Evolutionary conservation across 495 filamentous ascomycete species (phyloP).

Genomic region (Talaromyces proteolyticus): DNA sequence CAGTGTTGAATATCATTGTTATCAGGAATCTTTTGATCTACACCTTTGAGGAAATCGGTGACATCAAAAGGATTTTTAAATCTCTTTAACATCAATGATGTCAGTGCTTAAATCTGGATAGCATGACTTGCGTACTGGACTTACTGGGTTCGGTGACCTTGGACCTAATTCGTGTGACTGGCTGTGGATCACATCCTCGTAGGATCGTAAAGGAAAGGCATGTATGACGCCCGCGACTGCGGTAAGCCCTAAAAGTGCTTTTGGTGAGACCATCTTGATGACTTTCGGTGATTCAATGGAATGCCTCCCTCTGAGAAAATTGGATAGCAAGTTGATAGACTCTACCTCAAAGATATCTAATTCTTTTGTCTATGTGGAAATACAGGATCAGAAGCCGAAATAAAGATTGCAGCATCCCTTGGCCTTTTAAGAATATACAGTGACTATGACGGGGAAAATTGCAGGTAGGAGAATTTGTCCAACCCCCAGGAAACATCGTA

Average conservation of each 20-base stretch:
- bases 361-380: too few species aligned
- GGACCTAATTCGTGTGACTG: neutral
- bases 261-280: neutral
- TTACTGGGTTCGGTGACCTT: neutral
- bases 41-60: neutral
- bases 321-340: too few species aligned
- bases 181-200: neutral
- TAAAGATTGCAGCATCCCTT: too few species aligned
- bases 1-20: conserved; percentile 5
- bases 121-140: neutral
- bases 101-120: neutral
- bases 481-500: neutral
- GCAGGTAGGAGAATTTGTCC: neutral
- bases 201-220: neutral
- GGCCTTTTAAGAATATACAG: neutral
- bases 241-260: neutral
- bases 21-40: conserved; percentile 4
- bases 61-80: conserved; percentile 6
- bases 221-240: neutral
- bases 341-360: too few species aligned
- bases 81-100: neutral
- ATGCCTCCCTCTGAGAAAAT: too few species aligned
- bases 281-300: neutral
- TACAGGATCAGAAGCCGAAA: too few species aligned
- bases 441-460: neutral